phyloP scores from a whole-genome alignment of 2,329 filamentous ascomycete species.

The Aspergillus thermomutatus region DNA sequence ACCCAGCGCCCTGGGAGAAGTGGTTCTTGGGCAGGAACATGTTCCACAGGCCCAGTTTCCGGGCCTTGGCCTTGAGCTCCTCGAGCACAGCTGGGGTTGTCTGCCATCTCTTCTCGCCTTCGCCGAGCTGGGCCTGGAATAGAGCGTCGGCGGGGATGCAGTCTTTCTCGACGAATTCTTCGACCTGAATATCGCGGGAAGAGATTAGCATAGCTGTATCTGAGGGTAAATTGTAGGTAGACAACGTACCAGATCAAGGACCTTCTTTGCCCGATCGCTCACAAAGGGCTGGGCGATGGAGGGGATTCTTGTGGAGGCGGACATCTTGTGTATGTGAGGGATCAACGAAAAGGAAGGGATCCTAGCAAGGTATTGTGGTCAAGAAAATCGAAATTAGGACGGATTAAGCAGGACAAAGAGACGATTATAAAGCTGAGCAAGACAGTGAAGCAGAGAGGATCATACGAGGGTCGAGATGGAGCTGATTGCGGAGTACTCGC shows the following conservation, averaged over 20 bases:
- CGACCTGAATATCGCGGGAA: slow-evolving; percentile 54
- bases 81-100: slow-evolving; percentile 78
- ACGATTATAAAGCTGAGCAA: slow-evolving; percentile 6
- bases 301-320: slow-evolving; percentile 53
- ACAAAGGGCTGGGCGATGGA: slow-evolving; percentile 62
- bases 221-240: not conserved
- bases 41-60: slow-evolving; percentile 88
- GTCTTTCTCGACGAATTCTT: slow-evolving; percentile 96
- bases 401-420: not conserved
- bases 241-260: slow-evolving; percentile 64
- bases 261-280: slow-evolving; percentile 79
- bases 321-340: slow-evolving; percentile 38
- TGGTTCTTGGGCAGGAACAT: slow-evolving; percentile 95
- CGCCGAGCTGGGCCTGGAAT: slow-evolving; percentile 73
- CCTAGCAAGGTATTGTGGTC: not conserved
- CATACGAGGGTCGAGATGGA: not conserved
- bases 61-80: slow-evolving; percentile 80
- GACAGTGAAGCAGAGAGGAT: slow-evolving; percentile 9
- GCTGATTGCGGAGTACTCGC: slow-evolving; percentile 22
- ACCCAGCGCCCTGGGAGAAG: slow-evolving; percentile 92
- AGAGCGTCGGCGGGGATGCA: slow-evolving; percentile 83
- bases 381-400: not conserved
- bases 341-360: not conserved
- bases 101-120: slow-evolving; percentile 74
- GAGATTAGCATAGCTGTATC: slow-evolving; percentile 1